These are phyloP conservation scores for Polychytrium aggregatum DNA, from an alignment of 192 early-diverging fungal species.

Conservation along the genomic window DNA sequence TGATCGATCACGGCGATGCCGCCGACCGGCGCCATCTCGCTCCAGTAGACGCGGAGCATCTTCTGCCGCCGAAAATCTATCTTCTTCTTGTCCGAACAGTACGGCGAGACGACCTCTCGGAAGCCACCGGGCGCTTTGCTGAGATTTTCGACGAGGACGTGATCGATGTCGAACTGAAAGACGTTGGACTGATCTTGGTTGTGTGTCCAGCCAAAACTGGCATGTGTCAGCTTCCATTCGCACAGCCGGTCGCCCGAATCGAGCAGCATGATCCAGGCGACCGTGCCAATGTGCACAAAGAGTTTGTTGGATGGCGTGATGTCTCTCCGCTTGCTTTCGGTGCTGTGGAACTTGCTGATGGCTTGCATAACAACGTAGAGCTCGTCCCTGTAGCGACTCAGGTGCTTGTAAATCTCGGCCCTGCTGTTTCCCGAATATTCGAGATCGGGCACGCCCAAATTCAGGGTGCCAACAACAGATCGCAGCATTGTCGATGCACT, in stretches of 20 bases:
- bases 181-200: constrained; percentile 72
- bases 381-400: constrained; percentile 43
- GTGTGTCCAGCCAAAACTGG: constrained; percentile 58
- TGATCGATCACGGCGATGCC: constrained; percentile 86
- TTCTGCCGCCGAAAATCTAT: constrained; percentile 72
- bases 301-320: constrained; percentile 48
- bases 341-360: constrained; percentile 38
- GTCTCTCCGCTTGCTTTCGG: constrained; percentile 40
- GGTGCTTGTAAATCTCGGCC: constrained; percentile 17
- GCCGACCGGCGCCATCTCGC: constrained; percentile 72
- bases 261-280: constrained; percentile 66
- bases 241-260: constrained; percentile 56
- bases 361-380: constrained; percentile 63
- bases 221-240: constrained; percentile 53
- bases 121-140: constrained; percentile 5
- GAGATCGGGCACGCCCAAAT: too few species aligned
- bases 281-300: constrained; percentile 37
- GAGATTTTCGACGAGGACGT: constrained; percentile 53
- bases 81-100: constrained; percentile 25
- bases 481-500: too few species aligned
- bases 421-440: too few species aligned
- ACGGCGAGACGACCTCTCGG: constrained; percentile 28
- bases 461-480: too few species aligned
- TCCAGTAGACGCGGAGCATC: constrained; percentile 76
- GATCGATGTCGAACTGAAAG: constrained; percentile 65